Percentiles rank a stretch among this genome's conserved stretches.
phyloP scores from a whole-genome alignment of 1,284 basidiomycete genomes.

The Austroboletus niveus region DNA sequence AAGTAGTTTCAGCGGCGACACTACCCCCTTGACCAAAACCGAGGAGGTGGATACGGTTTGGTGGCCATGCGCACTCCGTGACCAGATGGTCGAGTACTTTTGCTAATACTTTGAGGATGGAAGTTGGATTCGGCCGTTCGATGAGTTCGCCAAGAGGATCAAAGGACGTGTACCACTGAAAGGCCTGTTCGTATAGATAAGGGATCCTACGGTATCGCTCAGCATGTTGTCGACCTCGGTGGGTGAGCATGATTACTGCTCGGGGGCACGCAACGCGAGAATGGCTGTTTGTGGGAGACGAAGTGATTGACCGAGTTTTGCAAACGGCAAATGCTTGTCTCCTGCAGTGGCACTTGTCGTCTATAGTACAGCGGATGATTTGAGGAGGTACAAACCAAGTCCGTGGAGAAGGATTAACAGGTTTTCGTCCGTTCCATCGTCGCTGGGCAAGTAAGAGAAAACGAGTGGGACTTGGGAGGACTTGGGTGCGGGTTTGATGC shows the following conservation, averaged over 20 bases:
- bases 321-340: slow-evolving; percentile 79
- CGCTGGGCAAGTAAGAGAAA: slow-evolving; percentile 65
- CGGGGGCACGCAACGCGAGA: slow-evolving; percentile 76
- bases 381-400: slow-evolving; percentile 54
- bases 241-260: slow-evolving; percentile 37
- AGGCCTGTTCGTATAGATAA: slow-evolving; percentile 75
- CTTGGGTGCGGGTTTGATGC: slow-evolving; percentile 53
- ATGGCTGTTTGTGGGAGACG: slow-evolving; percentile 87
- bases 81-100: slow-evolving; percentile 58
- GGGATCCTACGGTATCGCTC: slow-evolving; percentile 56
- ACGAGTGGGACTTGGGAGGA: slow-evolving; percentile 47
- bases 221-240: slow-evolving; percentile 12
- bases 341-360: slow-evolving; percentile 44
- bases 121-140: slow-evolving; percentile 67
- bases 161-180: slow-evolving; percentile 89
- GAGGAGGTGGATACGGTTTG: slow-evolving; percentile 75
- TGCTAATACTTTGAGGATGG: slow-evolving; percentile 56
- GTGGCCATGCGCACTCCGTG: slow-evolving; percentile 62
- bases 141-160: slow-evolving; percentile 75
- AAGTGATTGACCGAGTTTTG: slow-evolving; percentile 66
- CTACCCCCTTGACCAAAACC: slow-evolving; percentile 90
- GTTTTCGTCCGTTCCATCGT: slow-evolving; percentile 85
- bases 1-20: slow-evolving; percentile 71
- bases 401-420: slow-evolving; percentile 85
- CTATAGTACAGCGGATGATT: neutral